phyloP scores from a whole-genome alignment of 805 yeast species.

The Candida loeiensis region DNA sequence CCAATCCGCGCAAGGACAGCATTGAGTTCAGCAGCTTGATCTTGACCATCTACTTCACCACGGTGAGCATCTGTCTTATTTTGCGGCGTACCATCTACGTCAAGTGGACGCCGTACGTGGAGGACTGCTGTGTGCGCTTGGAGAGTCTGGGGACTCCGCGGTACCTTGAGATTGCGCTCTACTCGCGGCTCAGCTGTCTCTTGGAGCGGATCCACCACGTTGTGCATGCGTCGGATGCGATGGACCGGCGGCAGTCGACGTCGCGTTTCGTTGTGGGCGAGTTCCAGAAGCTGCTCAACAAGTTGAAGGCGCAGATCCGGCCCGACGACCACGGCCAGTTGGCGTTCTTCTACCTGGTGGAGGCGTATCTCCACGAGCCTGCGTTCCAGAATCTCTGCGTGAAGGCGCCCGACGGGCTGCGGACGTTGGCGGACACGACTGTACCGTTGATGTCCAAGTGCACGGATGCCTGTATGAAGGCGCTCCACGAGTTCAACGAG shows the following conservation, averaged over 20 bases:
- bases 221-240: slow-evolving; percentile 39
- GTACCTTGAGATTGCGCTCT: slow-evolving; percentile 47
- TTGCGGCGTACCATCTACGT: slow-evolving; percentile 60
- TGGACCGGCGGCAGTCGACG: slow-evolving; percentile 20
- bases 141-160: slow-evolving; percentile 31
- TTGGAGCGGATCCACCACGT: slow-evolving; percentile 59
- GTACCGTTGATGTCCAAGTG: slow-evolving; percentile 47
- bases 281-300: slow-evolving; percentile 46
- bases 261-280: slow-evolving; percentile 43
- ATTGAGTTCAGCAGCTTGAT: slow-evolving; percentile 51
- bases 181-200: slow-evolving; percentile 56
- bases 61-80: slow-evolving; percentile 63
- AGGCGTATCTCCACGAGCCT: slow-evolving; percentile 66
- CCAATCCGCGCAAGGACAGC: slow-evolving; percentile 11
- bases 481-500: slow-evolving; percentile 47
- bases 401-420: slow-evolving; percentile 16
- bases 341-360: slow-evolving; percentile 58
- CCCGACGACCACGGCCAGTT: slow-evolving; percentile 38
- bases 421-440: slow-evolving; percentile 25
- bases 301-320: slow-evolving; percentile 37
- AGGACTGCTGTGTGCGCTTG: slow-evolving; percentile 53
- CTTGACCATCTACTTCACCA: slow-evolving; percentile 55
- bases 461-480: slow-evolving; percentile 49
- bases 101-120: slow-evolving; percentile 63
- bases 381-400: slow-evolving; percentile 18